Evolutionary conservation across 805 yeast species (phyloP).

Genomic region (Candida awuae): DNA sequence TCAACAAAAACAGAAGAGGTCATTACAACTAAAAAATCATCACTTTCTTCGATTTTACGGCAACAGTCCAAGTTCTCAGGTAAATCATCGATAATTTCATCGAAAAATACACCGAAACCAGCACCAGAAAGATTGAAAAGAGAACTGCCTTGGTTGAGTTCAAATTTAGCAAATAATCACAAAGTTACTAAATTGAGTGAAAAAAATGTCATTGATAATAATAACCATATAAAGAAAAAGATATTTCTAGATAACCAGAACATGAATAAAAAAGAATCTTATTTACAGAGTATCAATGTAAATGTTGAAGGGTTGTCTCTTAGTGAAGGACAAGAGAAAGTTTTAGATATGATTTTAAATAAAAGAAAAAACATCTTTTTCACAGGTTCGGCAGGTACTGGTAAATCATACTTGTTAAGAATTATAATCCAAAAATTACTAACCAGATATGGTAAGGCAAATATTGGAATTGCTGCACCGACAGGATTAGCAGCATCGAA

Average conservation of each 20-base stretch:
- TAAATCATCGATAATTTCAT: conserved; percentile 6
- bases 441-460: conserved; percentile 34
- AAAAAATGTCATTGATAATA: conserved; percentile 2
- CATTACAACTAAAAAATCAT: background rate
- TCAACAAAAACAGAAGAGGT: background rate
- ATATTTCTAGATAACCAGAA: background rate
- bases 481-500: conserved; percentile 95
- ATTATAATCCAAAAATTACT: conserved; percentile 52
- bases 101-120: conserved; percentile 2
- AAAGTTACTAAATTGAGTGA: background rate
- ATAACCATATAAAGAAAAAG: background rate
- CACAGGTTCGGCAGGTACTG: conserved; percentile 86
- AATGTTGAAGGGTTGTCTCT: background rate
- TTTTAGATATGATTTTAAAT: conserved; percentile 44
- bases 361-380: conserved; percentile 53
- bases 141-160: conserved; percentile 4
- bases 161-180: background rate
- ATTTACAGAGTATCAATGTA: conserved; percentile 4
- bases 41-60: conserved; percentile 5
- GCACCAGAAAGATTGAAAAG: conserved; percentile 1
- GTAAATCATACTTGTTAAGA: conserved; percentile 64
- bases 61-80: conserved; percentile 10
- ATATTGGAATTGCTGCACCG: conserved; percentile 86
- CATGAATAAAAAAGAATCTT: background rate
- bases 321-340: conserved; percentile 36